Evolutionary conservation across 108 stramenopile genomes (phyloP).

Genomic region (Cyclostephanos invisitatus): DNA sequence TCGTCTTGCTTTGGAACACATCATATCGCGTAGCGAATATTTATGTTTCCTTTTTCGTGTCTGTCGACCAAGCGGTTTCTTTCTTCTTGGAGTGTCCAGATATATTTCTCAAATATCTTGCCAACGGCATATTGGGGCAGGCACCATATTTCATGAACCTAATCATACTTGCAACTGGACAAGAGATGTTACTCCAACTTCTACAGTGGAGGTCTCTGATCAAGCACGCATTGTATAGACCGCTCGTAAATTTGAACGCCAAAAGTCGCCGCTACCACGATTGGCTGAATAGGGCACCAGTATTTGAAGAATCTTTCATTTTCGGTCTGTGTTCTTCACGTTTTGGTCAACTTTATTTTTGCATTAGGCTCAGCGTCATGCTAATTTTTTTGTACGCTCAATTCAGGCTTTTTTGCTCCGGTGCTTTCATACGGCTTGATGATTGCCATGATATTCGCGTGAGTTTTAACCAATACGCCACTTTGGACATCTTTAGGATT

Average conservation of each 20-base stretch:
- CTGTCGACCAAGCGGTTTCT: constrained; percentile 19
- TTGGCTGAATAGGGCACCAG: constrained; percentile 32
- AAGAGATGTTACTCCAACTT: constrained; percentile 51
- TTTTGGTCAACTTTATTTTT: neutral
- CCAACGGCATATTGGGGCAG: constrained; percentile 29
- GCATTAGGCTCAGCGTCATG: neutral
- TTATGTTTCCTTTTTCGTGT: constrained; percentile 38
- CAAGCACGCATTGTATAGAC: constrained; percentile 41
- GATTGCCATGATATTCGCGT: constrained; percentile 45
- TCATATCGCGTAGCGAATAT: constrained; percentile 36
- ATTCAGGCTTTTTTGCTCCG: constrained; percentile 29
- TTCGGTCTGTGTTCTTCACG: constrained; percentile 15
- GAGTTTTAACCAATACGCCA: constrained; percentile 1
- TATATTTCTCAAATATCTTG: constrained; percentile 20
- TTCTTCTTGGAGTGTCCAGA: constrained; percentile 41
- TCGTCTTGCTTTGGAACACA: constrained; percentile 46
- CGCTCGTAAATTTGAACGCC: constrained; percentile 34
- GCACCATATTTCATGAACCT: constrained; percentile 37
- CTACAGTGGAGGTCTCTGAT: constrained; percentile 45
- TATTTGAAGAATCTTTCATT: constrained; percentile 33
- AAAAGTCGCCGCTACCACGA: constrained; percentile 35
- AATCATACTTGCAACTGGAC: constrained; percentile 43
- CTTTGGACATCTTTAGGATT: no score
- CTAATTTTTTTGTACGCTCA: neutral
- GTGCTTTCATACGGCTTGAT: constrained; percentile 42